Percentiles rank a stretch among this genome's conserved stretches.
phyloP scores from a whole-genome alignment of 2,329 filamentous ascomycete genomes.

The Purpureocillium takamizusanense region DNA sequence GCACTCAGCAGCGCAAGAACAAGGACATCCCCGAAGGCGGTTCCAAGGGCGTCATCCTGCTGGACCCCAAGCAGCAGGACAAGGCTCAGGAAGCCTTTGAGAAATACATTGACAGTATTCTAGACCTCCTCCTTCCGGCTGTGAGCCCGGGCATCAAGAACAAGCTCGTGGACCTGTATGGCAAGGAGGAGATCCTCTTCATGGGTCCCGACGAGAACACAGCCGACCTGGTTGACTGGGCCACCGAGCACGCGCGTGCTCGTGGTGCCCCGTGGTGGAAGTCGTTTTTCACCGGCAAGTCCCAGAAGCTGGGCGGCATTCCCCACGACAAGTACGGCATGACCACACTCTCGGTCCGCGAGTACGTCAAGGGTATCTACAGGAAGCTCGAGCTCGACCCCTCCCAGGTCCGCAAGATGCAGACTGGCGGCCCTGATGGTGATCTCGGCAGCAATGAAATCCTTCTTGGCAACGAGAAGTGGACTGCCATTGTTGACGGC shows the following conservation, averaged over 20 bases:
- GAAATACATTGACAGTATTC: constrained; percentile 98
- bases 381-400: constrained; percentile 89
- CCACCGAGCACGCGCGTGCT: constrained; percentile 83
- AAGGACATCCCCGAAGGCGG: constrained; percentile 98
- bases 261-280: constrained; percentile 98
- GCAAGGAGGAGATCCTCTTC: constrained; percentile 94
- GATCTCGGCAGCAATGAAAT: constrained; percentile 98
- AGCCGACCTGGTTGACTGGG: constrained; percentile 94
- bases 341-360: constrained; percentile 92
- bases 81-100: constrained; percentile 89
- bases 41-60: constrained; percentile 92
- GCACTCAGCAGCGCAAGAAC: constrained; percentile 98
- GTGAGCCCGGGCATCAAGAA: constrained; percentile 97
- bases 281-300: constrained; percentile 99
- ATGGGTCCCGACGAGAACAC: constrained; percentile 99
- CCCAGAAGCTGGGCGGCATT: constrained; percentile 88
- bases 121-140: constrained; percentile 86
- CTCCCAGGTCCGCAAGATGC: constrained; percentile 79
- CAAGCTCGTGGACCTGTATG: constrained; percentile 89
- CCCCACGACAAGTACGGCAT: constrained; percentile 95
- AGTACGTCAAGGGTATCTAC: constrained; percentile 95
- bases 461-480: constrained; percentile 89
- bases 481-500: constrained; percentile 91
- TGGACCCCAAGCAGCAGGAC: constrained; percentile 91
- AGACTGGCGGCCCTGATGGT: constrained; percentile 94